Base-by-base conservation (phyloP, 1,284 basidiomycete genomes). In the Trichosporon inkin region DNA sequence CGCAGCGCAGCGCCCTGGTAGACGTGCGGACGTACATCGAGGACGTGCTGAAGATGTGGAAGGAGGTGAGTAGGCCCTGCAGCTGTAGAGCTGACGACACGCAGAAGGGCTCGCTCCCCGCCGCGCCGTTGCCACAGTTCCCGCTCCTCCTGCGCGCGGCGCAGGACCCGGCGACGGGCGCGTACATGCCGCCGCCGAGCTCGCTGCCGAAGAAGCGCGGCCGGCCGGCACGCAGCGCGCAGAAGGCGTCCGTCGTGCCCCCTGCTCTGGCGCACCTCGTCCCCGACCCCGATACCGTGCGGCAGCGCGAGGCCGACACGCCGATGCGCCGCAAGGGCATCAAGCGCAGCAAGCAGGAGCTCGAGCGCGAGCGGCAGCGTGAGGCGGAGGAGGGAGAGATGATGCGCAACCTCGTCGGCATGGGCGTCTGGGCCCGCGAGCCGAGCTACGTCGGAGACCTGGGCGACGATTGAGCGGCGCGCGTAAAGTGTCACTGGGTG, bases 271-370 rank as follows among this genome's bases (percentile, higher is more conserved):
- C 59, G 10, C 66, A 67, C 34, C 60, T 67, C 41, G 63, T 67
- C 2, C 66, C 66, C 6, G 64, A 65, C 40, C 14, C 36, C 4
- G 44, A 57, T 10, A 38, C 54, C 10, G 62, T 67, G 10, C 34
- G 41, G 6, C 56, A 53, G 8, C 57, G 60, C 34, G 66, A 62
- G 11, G 34, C 56, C 17, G 54, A 63, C n/a, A 57, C 56, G 28
- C 66, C 66, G 6, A 62, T 67, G 14, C 61, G 66, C 10, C 53
- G 66, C n/a, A 67, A 67, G 58, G 66, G 66, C 19, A 52, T 67
- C 38, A 67, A 67, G 60, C 59, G 66, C 28, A 63, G 56, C 49
- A 62, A 64, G 55, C 52, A 56, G 20, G 66, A 65, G 58, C 58
- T 67, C 51, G 66, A 67, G 58, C 54, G 56, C 13, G 66, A 67